These are phyloP conservation scores for Vaccinium darrowii DNA, from an alignment of 148 eudicot species.

Conservation along the genomic window DNA sequence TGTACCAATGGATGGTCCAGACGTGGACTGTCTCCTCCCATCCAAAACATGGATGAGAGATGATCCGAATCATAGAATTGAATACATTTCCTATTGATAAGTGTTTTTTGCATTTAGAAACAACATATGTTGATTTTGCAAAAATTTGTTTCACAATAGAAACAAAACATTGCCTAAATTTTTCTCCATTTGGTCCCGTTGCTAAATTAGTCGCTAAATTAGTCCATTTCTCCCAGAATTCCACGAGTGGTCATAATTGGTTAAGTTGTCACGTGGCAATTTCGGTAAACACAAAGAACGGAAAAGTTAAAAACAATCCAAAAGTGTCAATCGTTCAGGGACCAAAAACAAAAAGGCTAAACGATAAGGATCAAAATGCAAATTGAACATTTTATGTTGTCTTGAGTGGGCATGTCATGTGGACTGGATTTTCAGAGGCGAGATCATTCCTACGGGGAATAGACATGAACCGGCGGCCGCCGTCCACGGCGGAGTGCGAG, in stretches of 20 bases:
- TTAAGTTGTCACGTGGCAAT: neutral
- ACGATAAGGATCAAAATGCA: neutral
- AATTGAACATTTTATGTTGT: neutral
- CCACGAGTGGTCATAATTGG: neutral
- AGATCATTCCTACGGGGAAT: constrained; percentile 26
- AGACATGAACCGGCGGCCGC: constrained; percentile 36
- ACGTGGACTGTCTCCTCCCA: no score
- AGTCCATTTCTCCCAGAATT: neutral
- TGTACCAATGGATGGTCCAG: no score
- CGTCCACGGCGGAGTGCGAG: constrained; percentile 34
- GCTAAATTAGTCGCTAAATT: no score
- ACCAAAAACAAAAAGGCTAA: neutral
- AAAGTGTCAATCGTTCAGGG: neutral
- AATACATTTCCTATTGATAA: no score
- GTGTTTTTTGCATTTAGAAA: no score
- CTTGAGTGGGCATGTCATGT: neutral
- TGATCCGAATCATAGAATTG: no score
- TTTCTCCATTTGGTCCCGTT: neutral
- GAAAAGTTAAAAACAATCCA: neutral
- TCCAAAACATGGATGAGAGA: no score
- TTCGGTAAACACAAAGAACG: neutral
- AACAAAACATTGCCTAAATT: neutral
- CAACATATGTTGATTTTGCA: no score
- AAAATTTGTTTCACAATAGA: neutral
- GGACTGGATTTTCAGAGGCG: constrained; percentile 22